Conservation (phyloP, 1,284 basidiomycete species). For the Marasmius sp. region DNA sequence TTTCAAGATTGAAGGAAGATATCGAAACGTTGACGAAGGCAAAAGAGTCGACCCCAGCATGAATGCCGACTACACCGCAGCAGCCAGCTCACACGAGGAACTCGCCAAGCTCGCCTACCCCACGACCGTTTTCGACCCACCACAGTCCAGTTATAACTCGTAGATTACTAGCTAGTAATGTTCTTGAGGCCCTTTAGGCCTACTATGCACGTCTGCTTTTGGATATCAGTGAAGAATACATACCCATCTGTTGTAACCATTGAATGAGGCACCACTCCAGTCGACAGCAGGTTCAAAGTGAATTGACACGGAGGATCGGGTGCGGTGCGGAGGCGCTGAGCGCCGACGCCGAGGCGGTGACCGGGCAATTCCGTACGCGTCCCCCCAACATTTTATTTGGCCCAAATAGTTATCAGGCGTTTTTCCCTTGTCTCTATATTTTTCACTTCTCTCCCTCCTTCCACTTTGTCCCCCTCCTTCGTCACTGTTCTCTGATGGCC, state of each 20-base stretch:
- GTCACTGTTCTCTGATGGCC: slow-evolving; percentile 53
- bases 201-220: slow-evolving; percentile 10
- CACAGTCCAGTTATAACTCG: background rate
- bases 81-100: background rate
- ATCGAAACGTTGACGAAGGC: slow-evolving; percentile 45
- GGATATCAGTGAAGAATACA: slow-evolving; percentile 12
- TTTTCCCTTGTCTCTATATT: slow-evolving; percentile 4
- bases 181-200: slow-evolving; percentile 1
- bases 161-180: slow-evolving; percentile 6
- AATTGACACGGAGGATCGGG: background rate
- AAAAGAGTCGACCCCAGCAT: slow-evolving; percentile 21
- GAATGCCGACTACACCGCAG: slow-evolving; percentile 2
- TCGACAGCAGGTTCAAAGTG: background rate
- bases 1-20: slow-evolving; percentile 65
- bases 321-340: background rate
- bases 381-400: slow-evolving; percentile 21
- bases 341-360: background rate
- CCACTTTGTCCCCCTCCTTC: slow-evolving; percentile 20
- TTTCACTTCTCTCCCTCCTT: slow-evolving; percentile 6
- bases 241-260: slow-evolving; percentile 8
- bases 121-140: background rate
- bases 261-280: too few relatives aligned
- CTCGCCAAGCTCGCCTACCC: too few relatives aligned
- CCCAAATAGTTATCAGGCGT: slow-evolving; percentile 13
- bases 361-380: slow-evolving; percentile 26